Base-by-base conservation (phyloP, 2,329 filamentous ascomycete species). In the Fusarium sp. region DNA sequence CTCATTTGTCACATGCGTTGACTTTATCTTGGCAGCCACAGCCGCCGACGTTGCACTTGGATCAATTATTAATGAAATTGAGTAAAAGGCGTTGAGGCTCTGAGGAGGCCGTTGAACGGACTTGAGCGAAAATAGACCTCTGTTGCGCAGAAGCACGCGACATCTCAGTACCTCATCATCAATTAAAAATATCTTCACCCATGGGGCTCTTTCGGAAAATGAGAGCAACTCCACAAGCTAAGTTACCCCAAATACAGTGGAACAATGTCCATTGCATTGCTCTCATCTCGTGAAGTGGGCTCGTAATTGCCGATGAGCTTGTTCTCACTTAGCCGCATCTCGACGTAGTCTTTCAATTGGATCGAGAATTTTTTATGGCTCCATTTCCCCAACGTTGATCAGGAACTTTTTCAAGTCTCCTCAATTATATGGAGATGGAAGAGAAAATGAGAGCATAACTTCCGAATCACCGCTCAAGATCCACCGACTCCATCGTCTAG, bases 401-500 rank as follows among this genome's bases (percentile, higher is more conserved):
- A 36, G 18, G 38, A n/a, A 55, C 28, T 30, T 20, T 36, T 12
- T 18, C 8, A 12, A 2, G 18, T 18, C 9, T 24, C 39, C 51
- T 32, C n/a, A 41, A n/a, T n/a, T 22, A 8, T n/a, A 45, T 14
- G 20, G 6, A 28, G 20, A 47, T 28, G 5, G 4, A 35, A 36
- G 6, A 44, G 28, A 60, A 47, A 54, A 44, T 44, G 39, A 55
- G 32, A 28, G 4, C 17, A 56, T 32, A 70, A 70, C 53, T 70
- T 66, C 67, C 67, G 66, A 65, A 38, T 22, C 38, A 14, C 36
- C 20, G 12, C 30, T 41, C 30, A 9, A 53, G 59, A 60, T 70
- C 67, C 66, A 70, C 66, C 14, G 41, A 28, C 41, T 50, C 66
- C 51, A 42, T 70, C 36, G 35, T 38, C 17, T n/a, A 70, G 70